Conservation (phyloP, 1,284 basidiomycete genomes). For the Coniophora puteana region DNA sequence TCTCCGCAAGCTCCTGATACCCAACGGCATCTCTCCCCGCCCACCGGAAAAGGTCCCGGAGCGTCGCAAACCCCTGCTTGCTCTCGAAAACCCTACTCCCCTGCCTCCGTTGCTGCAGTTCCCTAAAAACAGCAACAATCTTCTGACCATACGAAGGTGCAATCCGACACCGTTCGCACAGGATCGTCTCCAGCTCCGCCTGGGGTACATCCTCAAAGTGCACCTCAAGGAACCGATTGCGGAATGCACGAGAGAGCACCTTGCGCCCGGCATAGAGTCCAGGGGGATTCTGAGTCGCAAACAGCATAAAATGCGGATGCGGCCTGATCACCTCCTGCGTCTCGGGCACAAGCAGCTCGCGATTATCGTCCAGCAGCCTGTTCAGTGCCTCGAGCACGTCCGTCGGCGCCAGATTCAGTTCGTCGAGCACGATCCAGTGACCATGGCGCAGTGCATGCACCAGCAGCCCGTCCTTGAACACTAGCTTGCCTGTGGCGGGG, state of each 20-base stretch:
- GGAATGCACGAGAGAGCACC: conserved; percentile 92
- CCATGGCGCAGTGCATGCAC: conserved; percentile 91
- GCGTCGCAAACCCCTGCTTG: conserved; percentile 94
- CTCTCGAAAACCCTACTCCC: conserved; percentile 94
- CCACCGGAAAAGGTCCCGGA: conserved; percentile 98
- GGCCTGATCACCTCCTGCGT: conserved; percentile 94
- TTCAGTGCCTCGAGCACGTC: conserved; percentile 98
- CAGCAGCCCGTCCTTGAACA: conserved; percentile 92
- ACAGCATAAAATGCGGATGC: conserved; percentile 96
- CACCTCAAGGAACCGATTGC: conserved; percentile 98
- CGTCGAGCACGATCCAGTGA: conserved; percentile 98
- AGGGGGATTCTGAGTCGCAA: conserved; percentile 98
- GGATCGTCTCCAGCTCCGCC: conserved; percentile 88
- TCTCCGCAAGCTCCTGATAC: conserved; percentile 92
- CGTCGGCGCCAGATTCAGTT: conserved; percentile 96
- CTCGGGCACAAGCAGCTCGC: conserved; percentile 94
- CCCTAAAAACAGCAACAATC: conserved; percentile 91
- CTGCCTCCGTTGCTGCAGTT: conserved; percentile 91
- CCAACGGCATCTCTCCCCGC: conserved; percentile 85
- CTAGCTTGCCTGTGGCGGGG: conserved; percentile 85
- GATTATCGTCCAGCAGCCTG: conserved; percentile 94
- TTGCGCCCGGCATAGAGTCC: conserved; percentile 98
- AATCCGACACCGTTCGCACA: conserved; percentile 86
- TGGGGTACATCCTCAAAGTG: conserved; percentile 98
- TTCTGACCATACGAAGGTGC: conserved; percentile 90